Base-by-base conservation (phyloP, 352 stramenopile species). In the Pythium sukuiense region DNA sequence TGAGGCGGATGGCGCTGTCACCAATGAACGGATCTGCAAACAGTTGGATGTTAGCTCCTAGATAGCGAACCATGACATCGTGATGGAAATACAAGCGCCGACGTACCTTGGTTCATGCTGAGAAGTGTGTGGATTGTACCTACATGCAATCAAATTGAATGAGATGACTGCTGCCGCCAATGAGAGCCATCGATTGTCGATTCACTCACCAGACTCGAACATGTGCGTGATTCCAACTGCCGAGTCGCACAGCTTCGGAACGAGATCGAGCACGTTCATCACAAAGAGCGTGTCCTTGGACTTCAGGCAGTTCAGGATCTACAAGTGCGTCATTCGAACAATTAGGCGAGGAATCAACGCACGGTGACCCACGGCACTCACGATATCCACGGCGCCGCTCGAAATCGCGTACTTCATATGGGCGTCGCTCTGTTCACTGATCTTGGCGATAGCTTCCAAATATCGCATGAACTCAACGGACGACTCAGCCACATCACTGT, bases 261-360 rank as follows among this genome's bases (percentile, higher is more conserved):
- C 67, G 54, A 95, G 72, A 61, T 95, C 87, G 13, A 94, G 71
- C 20, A 95, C 72, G 53, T 92, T 95, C 84, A 95, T 89, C 65
- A 93, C 65, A 60, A 94, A 93, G 20, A 95, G 67, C 6, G 82
- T 68, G 54, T 95, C 87, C n/a, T 81, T 76, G 9, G 85, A 92
- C 66, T 89, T 79, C 35, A 95, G 70, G 41, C 83, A 85, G 29
- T 85, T 69, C 37, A 95, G 55, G 62, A 95, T 76, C 87, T 94
- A 63, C 53, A 24, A 0, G 20, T 24, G 20, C 20, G 20, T 24
- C 20, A 24, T 24, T 24, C 20, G 20, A 24, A 24, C 20, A 24
- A 24, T 24, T 24, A 24, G 20, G 20, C 20, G 20, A 24, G 20
- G 20, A 24, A 24, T 24, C 20, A 24, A 24, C 20, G 20, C 20